Evolutionary conservation across 805 yeast species (phyloP), one percentile per base, ranked within the genome.

Genomic region (Scheffersomyces spartinae): DNA sequence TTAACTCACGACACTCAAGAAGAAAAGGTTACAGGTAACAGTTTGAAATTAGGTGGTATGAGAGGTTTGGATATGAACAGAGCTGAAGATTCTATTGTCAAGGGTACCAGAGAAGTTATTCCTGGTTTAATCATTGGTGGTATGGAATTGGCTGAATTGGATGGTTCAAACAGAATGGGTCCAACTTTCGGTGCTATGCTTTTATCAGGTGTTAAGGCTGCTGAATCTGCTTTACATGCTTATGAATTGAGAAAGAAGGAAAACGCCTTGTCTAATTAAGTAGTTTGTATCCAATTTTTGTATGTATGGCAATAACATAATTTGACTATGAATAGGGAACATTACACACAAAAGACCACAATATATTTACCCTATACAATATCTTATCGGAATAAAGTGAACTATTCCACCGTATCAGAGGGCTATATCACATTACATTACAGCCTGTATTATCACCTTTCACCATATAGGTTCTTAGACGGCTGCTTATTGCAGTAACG

Each of bases 161-260:
- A 75, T 42, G 85, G 85, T 14, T 68, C 71, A 38, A 74, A 76
- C 65, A 69, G 88, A 55, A 78, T 78, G 85, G 86, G 86, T 15
- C 86, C 88, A 26, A 77, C 85, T 20, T 78, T 78, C 39, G 85
- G 84, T 32, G 85, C 85, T 24, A 78, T 78, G 86, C 77, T 71
- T 17, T 66, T 75, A 30, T 70, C 80, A 15, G 88, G 88, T 41
- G 76, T 77, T 39, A 75, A 76, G 54, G 85, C 86, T 21, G 86
- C 85, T 13, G 82, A 77, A 42, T 38, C 54, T 38, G 60, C 50
- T 17, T 53, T 60, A 41, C 52, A 52, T 17, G 52, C 51, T 13
- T 43, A 42, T 28, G 64, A 58, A 20, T 17, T 36, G 22, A 52
- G 62, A 44, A 48, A 44, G 41, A 45, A 49, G 38, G 61, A 55